Conservation (phyloP, 306 rosid species). For the Citrullus amarus region DNA sequence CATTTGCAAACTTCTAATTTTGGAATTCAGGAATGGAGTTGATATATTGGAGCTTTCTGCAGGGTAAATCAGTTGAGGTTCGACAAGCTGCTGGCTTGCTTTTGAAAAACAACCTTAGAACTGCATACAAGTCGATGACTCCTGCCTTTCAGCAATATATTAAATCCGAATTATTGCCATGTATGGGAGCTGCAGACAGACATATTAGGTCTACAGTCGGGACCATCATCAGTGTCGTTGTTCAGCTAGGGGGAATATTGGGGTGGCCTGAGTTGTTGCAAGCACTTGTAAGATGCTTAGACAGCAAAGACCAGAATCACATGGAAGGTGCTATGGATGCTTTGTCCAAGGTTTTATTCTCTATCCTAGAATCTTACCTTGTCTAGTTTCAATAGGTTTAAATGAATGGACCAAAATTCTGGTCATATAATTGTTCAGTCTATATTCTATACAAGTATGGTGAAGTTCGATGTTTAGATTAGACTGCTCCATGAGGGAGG, state of each 20-base stretch:
- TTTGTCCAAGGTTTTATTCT: constrained; percentile 65
- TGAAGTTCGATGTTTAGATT: not conserved
- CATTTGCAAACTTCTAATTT: not conserved
- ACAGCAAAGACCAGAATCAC: constrained; percentile 76
- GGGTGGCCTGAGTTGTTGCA: constrained; percentile 97
- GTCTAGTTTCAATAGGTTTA: not conserved
- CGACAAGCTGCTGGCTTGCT: constrained; percentile 93
- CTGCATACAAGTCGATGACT: constrained; percentile 36
- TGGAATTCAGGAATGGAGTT: not conserved
- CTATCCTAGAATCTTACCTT: not conserved
- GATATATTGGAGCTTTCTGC: constrained; percentile 12
- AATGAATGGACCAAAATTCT: not conserved
- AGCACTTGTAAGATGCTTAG: constrained; percentile 82
- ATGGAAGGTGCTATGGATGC: constrained; percentile 99
- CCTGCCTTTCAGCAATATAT: constrained; percentile 73
- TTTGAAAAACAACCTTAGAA: constrained; percentile 82
- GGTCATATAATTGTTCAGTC: not conserved
- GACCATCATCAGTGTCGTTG: constrained; percentile 69
- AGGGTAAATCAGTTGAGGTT: constrained; percentile 85
- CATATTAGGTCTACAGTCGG: constrained; percentile 88
- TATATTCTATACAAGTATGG: not conserved
- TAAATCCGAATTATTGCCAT: constrained; percentile 88
- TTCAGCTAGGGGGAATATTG: constrained; percentile 67
- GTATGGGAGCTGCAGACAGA: constrained; percentile 83
- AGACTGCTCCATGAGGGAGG: not conserved